phyloP scores from a whole-genome alignment of 352 stramenopile species.

The Phytopythium chamaehyphon region DNA sequence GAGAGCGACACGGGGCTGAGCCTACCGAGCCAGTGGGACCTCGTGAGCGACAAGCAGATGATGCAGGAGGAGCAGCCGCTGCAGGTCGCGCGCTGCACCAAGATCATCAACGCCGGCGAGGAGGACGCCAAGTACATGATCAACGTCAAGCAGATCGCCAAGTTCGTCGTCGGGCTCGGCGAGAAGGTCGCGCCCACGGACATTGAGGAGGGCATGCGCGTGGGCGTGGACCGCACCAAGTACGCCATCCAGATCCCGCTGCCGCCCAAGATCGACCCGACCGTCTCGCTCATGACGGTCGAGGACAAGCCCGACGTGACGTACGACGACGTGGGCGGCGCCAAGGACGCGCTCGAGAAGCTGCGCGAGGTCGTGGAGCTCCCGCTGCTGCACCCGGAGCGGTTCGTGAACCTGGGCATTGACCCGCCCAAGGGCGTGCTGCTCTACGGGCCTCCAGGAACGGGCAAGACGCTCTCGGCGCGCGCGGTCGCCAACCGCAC shows the following conservation, averaged over 20 bases:
- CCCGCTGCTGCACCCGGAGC: constrained; percentile 97
- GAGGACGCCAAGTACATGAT: constrained; percentile 99
- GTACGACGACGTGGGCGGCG: constrained; percentile 99
- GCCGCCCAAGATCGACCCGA: constrained; percentile 99
- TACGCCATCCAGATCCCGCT: constrained; percentile 98
- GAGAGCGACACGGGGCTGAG: constrained; percentile 99
- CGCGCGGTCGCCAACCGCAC: constrained; percentile 98
- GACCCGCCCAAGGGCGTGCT: constrained; percentile 99
- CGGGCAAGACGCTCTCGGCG: constrained; percentile 96
- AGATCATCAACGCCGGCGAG: constrained; percentile 93
- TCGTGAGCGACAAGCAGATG: constrained; percentile 99
- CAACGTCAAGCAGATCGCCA: constrained; percentile 99
- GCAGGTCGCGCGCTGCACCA: constrained; percentile 95
- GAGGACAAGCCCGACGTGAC: constrained; percentile 99
- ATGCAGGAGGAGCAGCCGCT: constrained; percentile 98
- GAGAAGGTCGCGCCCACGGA: constrained; percentile 99
- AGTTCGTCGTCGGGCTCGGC: constrained; percentile 98
- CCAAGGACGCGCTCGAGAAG: constrained; percentile 98
- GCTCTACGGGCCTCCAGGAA: constrained; percentile 96
- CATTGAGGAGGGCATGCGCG: constrained; percentile 99
- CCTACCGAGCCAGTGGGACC: constrained; percentile 98
- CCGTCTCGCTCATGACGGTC: constrained; percentile 94
- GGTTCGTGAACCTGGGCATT: constrained; percentile 99
- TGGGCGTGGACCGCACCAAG: constrained; percentile 97
- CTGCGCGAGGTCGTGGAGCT: constrained; percentile 98